phyloP scores from a whole-genome alignment of 2,329 filamentous ascomycete species.

The Cordyceps militaris region DNA sequence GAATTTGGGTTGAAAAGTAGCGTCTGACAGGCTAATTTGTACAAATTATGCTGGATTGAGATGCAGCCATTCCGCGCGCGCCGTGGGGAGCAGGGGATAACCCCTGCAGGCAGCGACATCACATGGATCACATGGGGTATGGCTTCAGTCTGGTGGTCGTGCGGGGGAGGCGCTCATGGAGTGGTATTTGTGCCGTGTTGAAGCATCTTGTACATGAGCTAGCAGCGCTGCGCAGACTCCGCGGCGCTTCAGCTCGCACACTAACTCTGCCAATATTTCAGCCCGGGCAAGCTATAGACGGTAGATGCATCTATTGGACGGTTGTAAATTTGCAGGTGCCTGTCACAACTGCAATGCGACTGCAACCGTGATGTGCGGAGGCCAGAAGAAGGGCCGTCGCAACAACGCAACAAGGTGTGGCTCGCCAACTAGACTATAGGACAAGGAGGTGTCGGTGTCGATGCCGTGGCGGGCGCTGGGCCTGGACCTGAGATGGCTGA shows the following conservation, averaged over 20 bases:
- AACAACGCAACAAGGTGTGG: background rate
- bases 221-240: background rate
- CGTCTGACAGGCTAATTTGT: slow-evolving; percentile 1
- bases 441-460: background rate
- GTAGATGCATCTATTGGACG: background rate
- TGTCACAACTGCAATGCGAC: background rate
- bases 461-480: background rate
- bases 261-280: background rate
- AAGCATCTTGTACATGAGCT: background rate
- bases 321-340: background rate
- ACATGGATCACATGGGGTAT: background rate
- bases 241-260: background rate
- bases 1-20: slow-evolving; percentile 9
- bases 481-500: background rate
- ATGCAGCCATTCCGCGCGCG: background rate
- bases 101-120: background rate
- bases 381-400: background rate
- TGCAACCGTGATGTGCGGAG: background rate
- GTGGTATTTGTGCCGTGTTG: background rate
- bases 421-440: background rate
- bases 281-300: background rate
- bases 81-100: background rate
- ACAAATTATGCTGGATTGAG: background rate
- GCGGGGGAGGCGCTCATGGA: slow-evolving; percentile 2
- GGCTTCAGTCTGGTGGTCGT: background rate